Conservation (phyloP, 2,329 filamentous ascomycete genomes). For the Nemania bipapillata region DNA sequence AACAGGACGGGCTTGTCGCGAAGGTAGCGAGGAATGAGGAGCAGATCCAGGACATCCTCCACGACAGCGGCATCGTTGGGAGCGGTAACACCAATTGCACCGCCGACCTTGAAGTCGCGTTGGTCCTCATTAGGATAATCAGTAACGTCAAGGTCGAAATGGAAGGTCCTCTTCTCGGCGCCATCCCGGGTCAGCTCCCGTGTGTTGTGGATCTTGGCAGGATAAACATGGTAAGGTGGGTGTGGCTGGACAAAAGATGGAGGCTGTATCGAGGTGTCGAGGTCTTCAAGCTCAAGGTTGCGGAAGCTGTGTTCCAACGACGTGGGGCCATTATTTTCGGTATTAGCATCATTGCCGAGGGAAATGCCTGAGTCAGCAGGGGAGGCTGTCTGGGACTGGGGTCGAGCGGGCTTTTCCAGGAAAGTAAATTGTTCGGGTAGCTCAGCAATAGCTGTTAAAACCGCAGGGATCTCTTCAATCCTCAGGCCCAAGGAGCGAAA, state of each 20-base stretch:
- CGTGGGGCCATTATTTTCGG: slow-evolving; percentile 50
- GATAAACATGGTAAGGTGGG: slow-evolving; percentile 89
- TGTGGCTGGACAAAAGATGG: slow-evolving; percentile 93
- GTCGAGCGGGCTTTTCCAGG: slow-evolving; percentile 67
- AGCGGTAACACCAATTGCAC: slow-evolving; percentile 91
- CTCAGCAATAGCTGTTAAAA: slow-evolving; percentile 75
- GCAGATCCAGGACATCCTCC: slow-evolving; percentile 82
- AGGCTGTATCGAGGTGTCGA: slow-evolving; percentile 74
- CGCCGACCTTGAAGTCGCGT: slow-evolving; percentile 94
- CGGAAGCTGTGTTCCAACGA: slow-evolving; percentile 40
- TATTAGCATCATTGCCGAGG: slow-evolving; percentile 55
- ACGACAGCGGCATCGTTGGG: slow-evolving; percentile 82
- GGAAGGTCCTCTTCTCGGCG: slow-evolving; percentile 95
- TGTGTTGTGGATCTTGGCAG: slow-evolving; percentile 84
- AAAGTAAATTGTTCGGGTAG: slow-evolving; percentile 80
- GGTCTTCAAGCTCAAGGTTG: slow-evolving; percentile 54
- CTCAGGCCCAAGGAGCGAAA: slow-evolving; percentile 82
- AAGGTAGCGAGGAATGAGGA: slow-evolving; percentile 82
- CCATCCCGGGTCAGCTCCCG: slow-evolving; percentile 87
- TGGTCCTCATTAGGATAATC: slow-evolving; percentile 87
- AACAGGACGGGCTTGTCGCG: slow-evolving; percentile 85
- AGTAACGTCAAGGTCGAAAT: slow-evolving; percentile 96
- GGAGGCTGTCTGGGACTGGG: slow-evolving; percentile 54
- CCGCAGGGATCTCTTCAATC: slow-evolving; percentile 77
- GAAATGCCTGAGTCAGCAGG: slow-evolving; percentile 63